Percentiles rank a stretch among this genome's conserved stretches.
Evolutionary conservation across 352 stramenopile genomes (phyloP).

Genomic region (Pythium rishiriense): DNA sequence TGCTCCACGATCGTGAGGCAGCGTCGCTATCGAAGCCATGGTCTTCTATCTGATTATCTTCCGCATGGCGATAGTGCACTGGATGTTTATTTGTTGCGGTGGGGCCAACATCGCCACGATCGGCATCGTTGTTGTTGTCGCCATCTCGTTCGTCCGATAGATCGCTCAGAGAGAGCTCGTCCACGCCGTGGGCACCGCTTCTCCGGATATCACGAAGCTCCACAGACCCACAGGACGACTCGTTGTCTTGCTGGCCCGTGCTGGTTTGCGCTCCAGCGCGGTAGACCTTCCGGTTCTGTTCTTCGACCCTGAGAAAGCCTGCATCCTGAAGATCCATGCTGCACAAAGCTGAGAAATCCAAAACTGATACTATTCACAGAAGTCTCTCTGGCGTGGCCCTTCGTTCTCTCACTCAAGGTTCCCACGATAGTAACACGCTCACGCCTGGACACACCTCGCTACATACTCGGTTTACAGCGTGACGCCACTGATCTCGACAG

Average conservation of each 20-base stretch:
- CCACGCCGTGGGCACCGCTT: neutral
- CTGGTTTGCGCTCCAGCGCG: neutral
- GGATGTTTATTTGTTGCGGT: neutral
- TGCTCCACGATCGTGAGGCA: neutral
- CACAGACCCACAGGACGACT: constrained; percentile 5
- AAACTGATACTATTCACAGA: neutral
- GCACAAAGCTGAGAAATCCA: neutral
- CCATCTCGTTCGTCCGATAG: neutral
- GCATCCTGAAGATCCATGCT: neutral
- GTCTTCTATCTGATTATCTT: constrained; percentile 6
- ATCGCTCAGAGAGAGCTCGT: constrained; percentile 1
- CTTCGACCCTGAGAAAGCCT: neutral
- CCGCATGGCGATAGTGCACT: neutral
- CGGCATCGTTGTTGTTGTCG: neutral
- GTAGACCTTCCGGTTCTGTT: neutral
- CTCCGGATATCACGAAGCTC: neutral
- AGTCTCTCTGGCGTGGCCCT: too few relatives aligned
- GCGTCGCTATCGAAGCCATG: neutral
- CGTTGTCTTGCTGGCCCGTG: neutral
- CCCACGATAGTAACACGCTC: too few relatives aligned
- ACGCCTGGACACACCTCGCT: too few relatives aligned
- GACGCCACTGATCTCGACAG: constrained; percentile 41
- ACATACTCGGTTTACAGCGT: constrained; percentile 1
- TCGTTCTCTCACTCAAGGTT: neutral
- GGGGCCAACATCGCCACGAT: neutral